These are phyloP conservation scores for Aspergillus fumigatus DNA, from an alignment of 2,329 filamentous ascomycete species.

Conservation along the genomic window DNA sequence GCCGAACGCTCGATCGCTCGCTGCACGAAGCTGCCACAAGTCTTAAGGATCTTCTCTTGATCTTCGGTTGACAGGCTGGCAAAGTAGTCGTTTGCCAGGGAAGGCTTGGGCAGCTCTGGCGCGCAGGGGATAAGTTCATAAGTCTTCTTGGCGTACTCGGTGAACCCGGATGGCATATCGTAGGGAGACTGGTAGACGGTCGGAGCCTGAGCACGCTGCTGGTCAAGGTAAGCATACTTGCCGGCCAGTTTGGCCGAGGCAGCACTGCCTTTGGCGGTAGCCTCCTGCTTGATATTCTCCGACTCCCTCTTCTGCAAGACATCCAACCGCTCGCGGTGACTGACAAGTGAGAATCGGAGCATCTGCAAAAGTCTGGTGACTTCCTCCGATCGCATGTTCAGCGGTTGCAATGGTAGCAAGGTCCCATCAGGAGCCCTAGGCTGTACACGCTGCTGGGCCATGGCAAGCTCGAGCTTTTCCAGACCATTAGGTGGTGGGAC, in stretches of 20 bases:
- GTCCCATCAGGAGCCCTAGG: slow-evolving; percentile 36
- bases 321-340: slow-evolving; percentile 36
- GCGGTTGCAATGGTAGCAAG: slow-evolving; percentile 33
- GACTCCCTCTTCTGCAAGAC: slow-evolving; percentile 37
- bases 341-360: slow-evolving; percentile 41
- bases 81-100: slow-evolving; percentile 40
- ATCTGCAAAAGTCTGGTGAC: slow-evolving; percentile 40
- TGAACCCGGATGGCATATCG: slow-evolving; percentile 40
- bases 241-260: slow-evolving; percentile 31
- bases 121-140: slow-evolving; percentile 33
- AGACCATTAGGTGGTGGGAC: slow-evolving; percentile 38
- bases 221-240: slow-evolving; percentile 38
- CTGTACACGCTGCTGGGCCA: slow-evolving; percentile 42
- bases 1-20: slow-evolving; percentile 34
- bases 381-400: slow-evolving; percentile 43
- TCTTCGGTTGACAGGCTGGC: slow-evolving; percentile 35
- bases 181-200: slow-evolving; percentile 42
- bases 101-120: slow-evolving; percentile 34
- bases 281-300: slow-evolving; percentile 29
- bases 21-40: slow-evolving; percentile 39
- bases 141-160: slow-evolving; percentile 38
- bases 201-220: slow-evolving; percentile 33
- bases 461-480: slow-evolving; percentile 41
- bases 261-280: slow-evolving; percentile 27
- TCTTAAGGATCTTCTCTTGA: slow-evolving; percentile 41